A percentile compares a stretch with the other conserved stretches of the same genome.
Conservation (phyloP, 768 basidiomycete species). For the Trichaptum fuscoviolaceum region DNA sequence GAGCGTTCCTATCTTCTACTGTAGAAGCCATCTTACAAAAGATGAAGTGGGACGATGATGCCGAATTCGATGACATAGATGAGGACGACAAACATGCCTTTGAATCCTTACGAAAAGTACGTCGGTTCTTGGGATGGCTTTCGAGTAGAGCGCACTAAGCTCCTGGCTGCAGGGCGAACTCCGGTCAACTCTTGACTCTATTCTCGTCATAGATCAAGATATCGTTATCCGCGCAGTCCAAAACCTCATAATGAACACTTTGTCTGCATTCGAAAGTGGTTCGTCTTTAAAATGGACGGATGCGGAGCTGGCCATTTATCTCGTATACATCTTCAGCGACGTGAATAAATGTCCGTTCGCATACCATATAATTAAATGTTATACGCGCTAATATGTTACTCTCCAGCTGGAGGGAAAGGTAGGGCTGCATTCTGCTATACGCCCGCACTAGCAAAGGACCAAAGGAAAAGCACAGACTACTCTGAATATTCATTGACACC, state of each 20-base stretch:
- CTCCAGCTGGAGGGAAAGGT: constrained; percentile 69
- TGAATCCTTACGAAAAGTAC: constrained; percentile 78
- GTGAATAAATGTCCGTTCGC: constrained; percentile 71
- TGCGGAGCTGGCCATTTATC: constrained; percentile 88
- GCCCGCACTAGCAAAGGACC: constrained; percentile 61
- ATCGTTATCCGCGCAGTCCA: constrained; percentile 78
- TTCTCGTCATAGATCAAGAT: constrained; percentile 78
- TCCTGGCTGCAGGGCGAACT: constrained; percentile 53
- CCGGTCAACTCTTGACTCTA: constrained; percentile 79
- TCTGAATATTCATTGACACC: constrained; percentile 79
- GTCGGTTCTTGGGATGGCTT: constrained; percentile 17
- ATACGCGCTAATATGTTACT: constrained; percentile 1
- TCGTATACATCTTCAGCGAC: constrained; percentile 92
- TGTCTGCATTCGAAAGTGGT: constrained; percentile 64
- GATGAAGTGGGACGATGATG: constrained; percentile 85
- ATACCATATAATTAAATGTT: constrained; percentile 5
- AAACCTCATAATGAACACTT: constrained; percentile 65
- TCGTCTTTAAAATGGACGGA: constrained; percentile 80
- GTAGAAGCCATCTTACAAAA: constrained; percentile 78
- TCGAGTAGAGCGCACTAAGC: background rate
- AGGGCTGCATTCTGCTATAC: constrained; percentile 83
- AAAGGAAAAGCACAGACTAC: constrained; percentile 62
- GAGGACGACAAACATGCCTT: constrained; percentile 85
- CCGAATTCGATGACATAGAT: constrained; percentile 76
- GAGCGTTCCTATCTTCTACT: constrained; percentile 72